Evolutionary conservation across 2,329 filamentous ascomycete species (phyloP), one percentile per base, ranked within the genome.

Genomic region (Sporothrix dimorphospora): DNA sequence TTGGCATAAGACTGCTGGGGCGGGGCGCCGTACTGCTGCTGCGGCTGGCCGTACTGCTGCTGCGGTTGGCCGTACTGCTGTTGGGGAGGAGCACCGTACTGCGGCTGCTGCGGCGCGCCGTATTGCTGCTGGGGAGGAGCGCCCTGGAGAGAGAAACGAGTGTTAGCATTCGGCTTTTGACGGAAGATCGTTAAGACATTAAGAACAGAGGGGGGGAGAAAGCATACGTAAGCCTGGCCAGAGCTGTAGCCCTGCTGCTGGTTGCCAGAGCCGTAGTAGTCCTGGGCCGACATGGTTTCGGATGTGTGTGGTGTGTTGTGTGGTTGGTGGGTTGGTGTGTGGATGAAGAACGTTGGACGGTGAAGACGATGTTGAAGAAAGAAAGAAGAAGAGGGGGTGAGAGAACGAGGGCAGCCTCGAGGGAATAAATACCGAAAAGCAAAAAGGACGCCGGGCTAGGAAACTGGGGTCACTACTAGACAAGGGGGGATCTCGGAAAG

Each of bases 281-380:
- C 73, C 40, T 76, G 73, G 2, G 75, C 75, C 68, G 75, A 77
- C 71, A 75, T 76, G 75, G 74, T 76, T 66, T 16, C 40, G 40
- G 66, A 30, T 51, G 30, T 24, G 11, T 40, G 4, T 19, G 24
- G 34, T 49, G 11, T 57, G 21, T 14, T 40, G 40, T 51, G 8
- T 53, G n/a, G 21, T 42, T 24, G 42, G 21, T 30, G 24, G 34
- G 24, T 6, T 9, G 40, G 21, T 12, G 16, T 11, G 40, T 47
- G 19, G 9, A 42, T 42, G 38, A 40, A 27, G n/a, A 19, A 27
- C 4, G 47, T 6, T 49, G 47, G 40, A 49, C 2, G 49, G 12
- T 51, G 38, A 45, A 21, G 34, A 55, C 30, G 12, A 30, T 14
- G 45, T 57, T 53, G 69, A 70, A 51, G 34, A 57, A 38, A 8